Evolutionary conservation across 441 rosid species (phyloP), one percentile per base, ranked within the genome.

Genomic region (Euphorbia schlechtendalii): DNA sequence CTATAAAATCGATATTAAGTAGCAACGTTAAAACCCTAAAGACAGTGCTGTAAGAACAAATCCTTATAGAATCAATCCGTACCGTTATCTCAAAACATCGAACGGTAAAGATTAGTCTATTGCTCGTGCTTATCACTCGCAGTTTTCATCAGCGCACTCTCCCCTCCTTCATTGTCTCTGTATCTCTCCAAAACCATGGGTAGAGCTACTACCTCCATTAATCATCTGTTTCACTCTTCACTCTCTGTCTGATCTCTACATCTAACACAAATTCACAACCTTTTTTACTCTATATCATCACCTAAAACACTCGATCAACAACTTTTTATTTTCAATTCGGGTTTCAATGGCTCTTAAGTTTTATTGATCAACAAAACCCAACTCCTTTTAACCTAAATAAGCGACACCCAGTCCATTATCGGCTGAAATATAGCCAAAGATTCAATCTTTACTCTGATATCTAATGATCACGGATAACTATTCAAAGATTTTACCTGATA

Each of bases 401-500:
- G 21, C 10, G 13, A 49, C 54, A 49, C 77, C 71, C 46, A 60
- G 40, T 58, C 54, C 6, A 28, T 53, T 56, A 72, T 46, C 63
- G 30, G 66, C 71, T 24, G 17, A 55, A 70, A 46, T 69, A 59
- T 64, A 25, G 64, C 61, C 45, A 14, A 70, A 76, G 71, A 61
- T 76, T 69, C 40, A 45, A n/a, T 46, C 51, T 67, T 76, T 74
- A 43, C 24, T 2, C 9, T 38, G 18, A 18, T 52, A 46, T 63
- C 57, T 66, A 60, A 83, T 80, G 87, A 82, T 81, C 82, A 74
- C 81, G 27, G 80, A 83, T 58, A 71, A 73, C 18, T 73, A 71
- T 75, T 69, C 84, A 40, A 83, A 80, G 80, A 80, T 82, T 82
- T 69, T 82, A 71, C 78, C 86, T 22, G 84, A 82, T 66, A 68